Percentiles rank a stretch among this genome's conserved stretches.
phyloP scores from a whole-genome alignment of 148 eudicot genomes.

The Silene latifolia region DNA sequence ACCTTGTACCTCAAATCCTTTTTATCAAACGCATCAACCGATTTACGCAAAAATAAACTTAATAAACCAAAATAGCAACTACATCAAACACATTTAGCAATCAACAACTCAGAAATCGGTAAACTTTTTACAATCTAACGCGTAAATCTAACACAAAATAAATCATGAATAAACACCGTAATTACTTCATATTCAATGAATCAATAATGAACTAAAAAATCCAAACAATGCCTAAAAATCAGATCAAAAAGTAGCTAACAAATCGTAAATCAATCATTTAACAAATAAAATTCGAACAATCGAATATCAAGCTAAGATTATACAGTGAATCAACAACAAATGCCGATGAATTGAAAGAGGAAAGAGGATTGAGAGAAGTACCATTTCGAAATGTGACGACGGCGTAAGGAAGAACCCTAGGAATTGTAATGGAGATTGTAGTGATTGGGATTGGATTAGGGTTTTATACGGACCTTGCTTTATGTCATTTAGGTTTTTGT shows the following conservation, averaged over 20 bases:
- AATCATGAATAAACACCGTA: not conserved
- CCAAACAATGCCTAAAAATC: too few relatives aligned
- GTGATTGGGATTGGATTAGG: not conserved
- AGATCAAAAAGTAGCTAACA: too few relatives aligned
- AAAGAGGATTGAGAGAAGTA: not conserved
- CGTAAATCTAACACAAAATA: not conserved
- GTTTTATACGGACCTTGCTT: slow-evolving; percentile 11
- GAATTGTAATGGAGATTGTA: slow-evolving; percentile 5
- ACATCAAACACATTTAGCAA: too few relatives aligned
- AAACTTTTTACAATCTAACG: too few relatives aligned
- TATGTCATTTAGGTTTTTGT: not conserved
- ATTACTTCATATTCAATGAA: too few relatives aligned
- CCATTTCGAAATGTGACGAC: not conserved
- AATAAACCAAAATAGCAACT: too few relatives aligned
- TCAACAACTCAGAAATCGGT: too few relatives aligned
- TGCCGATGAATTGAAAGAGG: not conserved
- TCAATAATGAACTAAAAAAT: not conserved
- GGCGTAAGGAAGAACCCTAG: not conserved
- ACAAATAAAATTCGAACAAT: too few relatives aligned
- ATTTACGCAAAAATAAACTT: not conserved
- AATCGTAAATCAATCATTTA: too few relatives aligned
- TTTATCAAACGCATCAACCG: not conserved
- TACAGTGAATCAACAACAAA: too few relatives aligned
- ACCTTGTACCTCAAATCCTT: too few relatives aligned
- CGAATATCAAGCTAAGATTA: too few relatives aligned